A percentile compares a stretch with the other conserved stretches of the same genome.
Conservation (phyloP, 352 stramenopile species). For the Phytophthora rubi region DNA sequence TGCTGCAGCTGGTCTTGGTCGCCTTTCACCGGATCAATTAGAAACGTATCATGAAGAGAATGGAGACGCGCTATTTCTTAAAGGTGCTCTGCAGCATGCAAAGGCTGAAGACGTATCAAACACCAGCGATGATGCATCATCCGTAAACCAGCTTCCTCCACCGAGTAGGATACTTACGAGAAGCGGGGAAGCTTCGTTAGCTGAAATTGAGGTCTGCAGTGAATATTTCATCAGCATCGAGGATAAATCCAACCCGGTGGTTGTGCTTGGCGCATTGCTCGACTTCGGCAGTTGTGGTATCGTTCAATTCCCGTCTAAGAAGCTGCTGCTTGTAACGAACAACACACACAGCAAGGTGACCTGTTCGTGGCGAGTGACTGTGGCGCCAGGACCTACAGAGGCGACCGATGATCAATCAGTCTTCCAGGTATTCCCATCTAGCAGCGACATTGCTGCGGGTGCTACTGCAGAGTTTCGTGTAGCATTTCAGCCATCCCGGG, state of each 20-base stretch:
- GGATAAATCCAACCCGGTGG: constrained; percentile 61
- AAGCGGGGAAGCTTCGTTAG: constrained; percentile 83
- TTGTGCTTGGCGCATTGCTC: constrained; percentile 50
- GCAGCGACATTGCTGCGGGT: constrained; percentile 82
- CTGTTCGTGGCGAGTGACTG: constrained; percentile 71
- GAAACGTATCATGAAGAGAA: constrained; percentile 77
- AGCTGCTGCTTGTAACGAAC: constrained; percentile 83
- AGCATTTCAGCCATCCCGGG: constrained; percentile 71
- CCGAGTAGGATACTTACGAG: constrained; percentile 70
- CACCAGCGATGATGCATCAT: constrained; percentile 10
- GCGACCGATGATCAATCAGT: constrained; percentile 16
- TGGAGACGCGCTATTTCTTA: constrained; percentile 69
- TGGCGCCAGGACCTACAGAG: constrained; percentile 22
- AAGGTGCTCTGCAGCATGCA: constrained; percentile 48
- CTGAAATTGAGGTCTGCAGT: constrained; percentile 73
- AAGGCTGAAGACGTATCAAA: constrained; percentile 26
- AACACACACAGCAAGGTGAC: constrained; percentile 89
- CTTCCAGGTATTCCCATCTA: constrained; percentile 82
- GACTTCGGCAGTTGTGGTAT: constrained; percentile 84
- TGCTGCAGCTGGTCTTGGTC: constrained; percentile 57
- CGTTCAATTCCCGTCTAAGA: constrained; percentile 67
- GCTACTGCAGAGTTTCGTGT: constrained; percentile 82
- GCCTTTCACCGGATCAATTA: constrained; percentile 84
- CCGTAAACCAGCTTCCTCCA: constrained; percentile 15
- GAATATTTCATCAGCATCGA: constrained; percentile 88